Percentiles rank a stretch among this genome's conserved stretches.
These are phyloP conservation scores for Tulasnella sp. DNA, from an alignment of 768 basidiomycete species.

Conservation along the genomic window DNA sequence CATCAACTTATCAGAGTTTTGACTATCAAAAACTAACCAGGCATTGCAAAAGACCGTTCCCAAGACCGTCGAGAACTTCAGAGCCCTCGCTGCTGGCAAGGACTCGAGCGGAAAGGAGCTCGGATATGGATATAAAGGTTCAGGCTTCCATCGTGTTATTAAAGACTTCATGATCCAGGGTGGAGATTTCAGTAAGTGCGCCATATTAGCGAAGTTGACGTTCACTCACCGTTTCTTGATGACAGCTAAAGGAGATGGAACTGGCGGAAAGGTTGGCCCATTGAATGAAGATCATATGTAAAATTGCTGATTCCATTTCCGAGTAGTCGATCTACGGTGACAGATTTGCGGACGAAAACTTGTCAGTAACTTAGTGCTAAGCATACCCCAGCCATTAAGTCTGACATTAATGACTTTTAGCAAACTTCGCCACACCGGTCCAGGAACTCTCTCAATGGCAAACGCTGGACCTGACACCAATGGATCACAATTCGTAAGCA, in stretches of 20 bases:
- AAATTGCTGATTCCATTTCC: too few relatives aligned
- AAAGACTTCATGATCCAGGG: conserved; percentile 97
- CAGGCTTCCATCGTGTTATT: conserved; percentile 93
- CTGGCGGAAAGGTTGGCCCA: conserved; percentile 54
- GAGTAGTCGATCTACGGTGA: conserved; percentile 77
- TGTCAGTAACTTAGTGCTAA: conserved; percentile 36
- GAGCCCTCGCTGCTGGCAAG: conserved; percentile 74
- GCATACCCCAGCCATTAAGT: background rate
- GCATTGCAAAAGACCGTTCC: conserved; percentile 98
- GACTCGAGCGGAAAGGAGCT: conserved; percentile 64
- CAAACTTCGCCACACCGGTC: conserved; percentile 87
- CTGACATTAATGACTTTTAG: conserved; percentile 29
- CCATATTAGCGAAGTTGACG: conserved; percentile 17
- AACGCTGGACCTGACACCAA: conserved; percentile 84
- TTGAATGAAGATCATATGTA: background rate
- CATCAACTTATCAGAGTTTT: too few relatives aligned
- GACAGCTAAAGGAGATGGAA: conserved; percentile 73
- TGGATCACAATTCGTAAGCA: conserved; percentile 77
- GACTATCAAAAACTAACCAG: too few relatives aligned
- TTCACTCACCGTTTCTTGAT: background rate
- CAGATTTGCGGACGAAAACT: conserved; percentile 91
- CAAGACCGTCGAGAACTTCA: conserved; percentile 96
- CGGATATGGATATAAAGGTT: conserved; percentile 88
- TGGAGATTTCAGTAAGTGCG: conserved; percentile 83
- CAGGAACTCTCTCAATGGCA: conserved; percentile 87